Percentiles rank a stretch among this genome's conserved stretches.
phyloP scores from a whole-genome alignment of 1,139 yeast species.

The Saccharomyces hybrid region DNA sequence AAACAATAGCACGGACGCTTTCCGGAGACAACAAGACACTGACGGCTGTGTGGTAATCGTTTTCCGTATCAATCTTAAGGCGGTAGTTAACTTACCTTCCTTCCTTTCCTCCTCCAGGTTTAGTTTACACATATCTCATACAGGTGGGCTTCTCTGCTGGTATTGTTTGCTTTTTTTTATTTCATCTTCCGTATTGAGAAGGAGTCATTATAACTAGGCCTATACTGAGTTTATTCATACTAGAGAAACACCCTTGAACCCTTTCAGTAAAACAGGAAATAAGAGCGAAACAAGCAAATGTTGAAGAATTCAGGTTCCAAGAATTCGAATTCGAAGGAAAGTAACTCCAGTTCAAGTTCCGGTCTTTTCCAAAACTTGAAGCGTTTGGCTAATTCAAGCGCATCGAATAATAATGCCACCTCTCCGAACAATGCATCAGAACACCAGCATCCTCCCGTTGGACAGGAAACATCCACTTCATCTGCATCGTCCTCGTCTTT shows the following conservation, averaged over 20 bases:
- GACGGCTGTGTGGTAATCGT: background rate
- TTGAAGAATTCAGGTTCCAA: conserved; percentile 5
- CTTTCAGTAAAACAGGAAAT: background rate
- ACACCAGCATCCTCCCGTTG: background rate
- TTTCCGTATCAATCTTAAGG: background rate
- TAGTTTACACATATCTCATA: background rate
- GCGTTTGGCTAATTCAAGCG: conserved; percentile 11
- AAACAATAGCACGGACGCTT: background rate
- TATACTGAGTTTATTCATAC: background rate
- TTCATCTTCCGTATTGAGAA: background rate
- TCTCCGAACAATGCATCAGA: background rate
- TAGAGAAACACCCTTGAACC: background rate
- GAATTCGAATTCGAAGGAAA: conserved; percentile 3
- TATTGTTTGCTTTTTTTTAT: background rate
- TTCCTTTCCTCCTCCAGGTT: background rate
- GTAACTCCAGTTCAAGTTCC: conserved; percentile 3
- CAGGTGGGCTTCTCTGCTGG: background rate
- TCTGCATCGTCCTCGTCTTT: conserved; percentile 1
- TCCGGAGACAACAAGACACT: background rate
- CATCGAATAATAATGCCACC: background rate
- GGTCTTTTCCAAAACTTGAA: conserved; percentile 17
- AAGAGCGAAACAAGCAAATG: conserved; percentile 2
- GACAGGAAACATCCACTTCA: background rate
- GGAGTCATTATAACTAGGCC: background rate
- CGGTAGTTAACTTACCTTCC: background rate